A percentile compares a stretch with the other conserved stretches of the same genome.
These are phyloP conservation scores for Cicer yamashitae DNA, from an alignment of 306 rosid species.

Conservation along the genomic window DNA sequence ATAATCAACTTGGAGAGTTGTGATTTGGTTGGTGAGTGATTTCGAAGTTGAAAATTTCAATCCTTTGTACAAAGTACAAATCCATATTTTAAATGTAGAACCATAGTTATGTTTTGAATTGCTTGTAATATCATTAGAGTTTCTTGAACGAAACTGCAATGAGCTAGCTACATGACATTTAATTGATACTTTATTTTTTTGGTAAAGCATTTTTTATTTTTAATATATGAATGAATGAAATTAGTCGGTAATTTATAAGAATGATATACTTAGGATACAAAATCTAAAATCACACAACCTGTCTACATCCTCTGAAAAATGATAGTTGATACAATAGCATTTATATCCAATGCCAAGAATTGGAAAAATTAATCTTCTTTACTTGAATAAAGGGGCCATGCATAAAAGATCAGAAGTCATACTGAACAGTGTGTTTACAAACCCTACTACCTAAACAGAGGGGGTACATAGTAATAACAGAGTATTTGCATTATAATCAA, in stretches of 20 bases:
- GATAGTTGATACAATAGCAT: not conserved
- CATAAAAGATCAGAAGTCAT: not conserved
- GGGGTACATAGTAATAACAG: constrained; percentile 5
- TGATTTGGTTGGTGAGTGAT: constrained; percentile 41
- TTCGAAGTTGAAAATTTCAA: constrained; percentile 37
- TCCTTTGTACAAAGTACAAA: constrained; percentile 43
- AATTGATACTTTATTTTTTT: not conserved
- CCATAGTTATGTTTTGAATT: constrained; percentile 32
- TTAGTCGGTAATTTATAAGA: too few relatives aligned
- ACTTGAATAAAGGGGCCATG: constrained; percentile 1
- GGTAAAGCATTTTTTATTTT: constrained; percentile 2
- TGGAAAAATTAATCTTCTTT: not conserved
- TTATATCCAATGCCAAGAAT: not conserved
- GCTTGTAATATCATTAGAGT: constrained; percentile 14
- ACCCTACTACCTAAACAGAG: not conserved
- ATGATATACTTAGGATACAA: not conserved
- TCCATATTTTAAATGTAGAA: constrained; percentile 19
- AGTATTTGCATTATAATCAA: constrained; percentile 10
- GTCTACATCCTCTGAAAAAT: not conserved
- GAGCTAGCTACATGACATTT: constrained; percentile 13
- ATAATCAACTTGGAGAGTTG: constrained; percentile 15
- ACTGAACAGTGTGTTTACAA: not conserved
- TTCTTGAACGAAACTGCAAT: not conserved
- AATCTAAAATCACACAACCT: not conserved
- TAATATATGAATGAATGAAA: not conserved